phyloP scores from a whole-genome alignment of 2,329 filamentous ascomycete genomes.

The Venturia pyrina region DNA sequence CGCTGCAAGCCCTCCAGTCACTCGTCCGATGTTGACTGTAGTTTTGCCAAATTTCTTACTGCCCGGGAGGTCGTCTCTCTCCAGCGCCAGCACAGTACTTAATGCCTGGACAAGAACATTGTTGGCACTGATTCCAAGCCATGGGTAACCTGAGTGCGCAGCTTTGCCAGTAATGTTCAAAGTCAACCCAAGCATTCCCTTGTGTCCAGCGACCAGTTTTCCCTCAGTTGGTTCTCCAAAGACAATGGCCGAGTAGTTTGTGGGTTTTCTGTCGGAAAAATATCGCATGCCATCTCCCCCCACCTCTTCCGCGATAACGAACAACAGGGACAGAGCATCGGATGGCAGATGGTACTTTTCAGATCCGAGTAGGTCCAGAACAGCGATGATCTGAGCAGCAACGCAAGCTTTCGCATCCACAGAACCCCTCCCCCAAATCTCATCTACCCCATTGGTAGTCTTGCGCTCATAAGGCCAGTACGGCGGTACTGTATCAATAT shows the following conservation, averaged over 20 bases:
- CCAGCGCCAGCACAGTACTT: slow-evolving; percentile 50
- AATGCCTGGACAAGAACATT: slow-evolving; percentile 70
- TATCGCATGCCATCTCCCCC: slow-evolving; percentile 69
- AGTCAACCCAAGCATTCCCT: slow-evolving; percentile 64
- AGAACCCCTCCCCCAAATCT: slow-evolving; percentile 61
- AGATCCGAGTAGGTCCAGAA: slow-evolving; percentile 40
- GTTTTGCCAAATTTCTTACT: slow-evolving; percentile 75
- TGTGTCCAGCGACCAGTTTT: slow-evolving; percentile 82
- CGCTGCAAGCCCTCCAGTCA: slow-evolving; percentile 71
- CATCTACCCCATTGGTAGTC: slow-evolving; percentile 33
- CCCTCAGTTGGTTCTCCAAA: slow-evolving; percentile 92
- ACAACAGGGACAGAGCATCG: slow-evolving; percentile 42
- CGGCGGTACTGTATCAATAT: slow-evolving; percentile 71
- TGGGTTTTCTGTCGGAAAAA: slow-evolving; percentile 31
- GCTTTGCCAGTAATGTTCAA: slow-evolving; percentile 63
- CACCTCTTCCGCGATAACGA: slow-evolving; percentile 73
- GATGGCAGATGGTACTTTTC: slow-evolving; percentile 22
- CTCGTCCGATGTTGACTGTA: slow-evolving; percentile 74
- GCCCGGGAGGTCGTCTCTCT: slow-evolving; percentile 54
- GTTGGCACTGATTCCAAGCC: slow-evolving; percentile 77
- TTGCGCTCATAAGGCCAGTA: slow-evolving; percentile 58
- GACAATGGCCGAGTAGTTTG: slow-evolving; percentile 57
- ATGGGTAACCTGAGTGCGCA: slow-evolving; percentile 87
- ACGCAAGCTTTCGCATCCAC: slow-evolving; percentile 53
- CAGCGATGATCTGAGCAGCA: slow-evolving; percentile 63